Base-by-base conservation (phyloP, 345 rosid genomes). In the Orychophragmus violaceus region DNA sequence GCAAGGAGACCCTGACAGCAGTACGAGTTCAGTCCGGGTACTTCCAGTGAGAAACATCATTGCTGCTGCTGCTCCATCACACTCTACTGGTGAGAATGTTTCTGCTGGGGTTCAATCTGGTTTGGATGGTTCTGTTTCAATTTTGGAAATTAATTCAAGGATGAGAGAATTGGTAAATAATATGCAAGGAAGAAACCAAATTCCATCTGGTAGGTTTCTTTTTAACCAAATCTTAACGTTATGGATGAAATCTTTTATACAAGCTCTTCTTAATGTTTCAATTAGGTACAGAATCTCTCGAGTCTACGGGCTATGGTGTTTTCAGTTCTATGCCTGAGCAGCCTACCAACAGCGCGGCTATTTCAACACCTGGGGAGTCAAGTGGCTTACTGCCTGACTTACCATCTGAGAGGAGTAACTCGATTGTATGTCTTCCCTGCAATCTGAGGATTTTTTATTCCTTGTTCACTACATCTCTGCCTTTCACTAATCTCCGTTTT, bases 141-240 rank as follows among this genome's bases (percentile, higher is more conserved):
- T 79, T 33, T 57, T 78, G 12, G 85, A 81, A 79, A 33, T 85
- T 37, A 80, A 78, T 76, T 78, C 88, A 32, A 78, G 64, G 33
- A 12, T 88, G 41, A 79, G 91, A 69, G 78, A 73, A 57, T 21
- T 79, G 12, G 79, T 66, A 46, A 73, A 73, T 57, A 79, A 71
- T 72, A 70, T 70, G 64, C 86, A 74, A 64, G 88, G 85, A 75
- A 81, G 79, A 68, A 80, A 35, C 75, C 87, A 48, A 75, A 64
- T 45, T 66, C 74, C 76, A 28, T 61, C 87, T 32, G 91, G 98
- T 88, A 73, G 62, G 28, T 76, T 30, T 51, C 37, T 48, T 23
- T 36, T 59, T 66, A 53, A 58, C 66, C 25, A 18, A n/a, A 18
- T 2, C 41, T 45, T 49, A 16, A 42, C 56, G 21, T 45, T 36